Evolutionary conservation across 768 basidiomycete species (phyloP).

Genomic region (Xanthoconium purpureum): DNA sequence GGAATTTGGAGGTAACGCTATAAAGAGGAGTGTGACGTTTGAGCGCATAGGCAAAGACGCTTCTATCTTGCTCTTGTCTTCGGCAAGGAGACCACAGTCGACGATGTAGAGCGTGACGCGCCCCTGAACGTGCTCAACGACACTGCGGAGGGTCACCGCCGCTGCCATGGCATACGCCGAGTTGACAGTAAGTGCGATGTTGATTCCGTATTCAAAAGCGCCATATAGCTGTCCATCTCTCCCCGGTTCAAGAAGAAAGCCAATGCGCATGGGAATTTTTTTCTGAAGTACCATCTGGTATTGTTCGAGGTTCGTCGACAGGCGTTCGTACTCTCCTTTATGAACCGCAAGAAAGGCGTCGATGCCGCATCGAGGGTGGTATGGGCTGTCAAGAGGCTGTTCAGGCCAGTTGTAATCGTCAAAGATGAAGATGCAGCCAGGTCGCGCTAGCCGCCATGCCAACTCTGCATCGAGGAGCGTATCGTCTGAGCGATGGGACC

Average conservation of each 20-base stretch:
- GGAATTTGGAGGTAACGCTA: conserved; percentile 34
- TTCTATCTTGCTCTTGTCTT: conserved; percentile 35
- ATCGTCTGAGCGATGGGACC: conserved; percentile 58
- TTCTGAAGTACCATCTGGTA: conserved; percentile 58
- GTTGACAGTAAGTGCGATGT: conserved; percentile 45
- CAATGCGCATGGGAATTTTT: conserved; percentile 49
- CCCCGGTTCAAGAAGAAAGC: conserved; percentile 35
- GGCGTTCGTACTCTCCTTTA: conserved; percentile 42
- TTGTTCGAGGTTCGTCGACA: conserved; percentile 35
- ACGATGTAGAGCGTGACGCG: conserved; percentile 50
- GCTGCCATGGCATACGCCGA: conserved; percentile 46
- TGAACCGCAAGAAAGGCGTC: conserved; percentile 55
- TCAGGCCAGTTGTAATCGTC: conserved; percentile 57
- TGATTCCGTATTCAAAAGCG: conserved; percentile 44
- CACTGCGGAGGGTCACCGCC: conserved; percentile 46
- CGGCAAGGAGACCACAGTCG: conserved; percentile 41
- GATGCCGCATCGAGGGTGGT: conserved; percentile 56
- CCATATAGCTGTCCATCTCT: conserved; percentile 1
- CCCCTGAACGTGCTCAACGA: conserved; percentile 33
- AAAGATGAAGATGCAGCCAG: conserved; percentile 51
- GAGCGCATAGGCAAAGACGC: conserved; percentile 25
- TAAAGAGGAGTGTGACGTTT: conserved; percentile 42
- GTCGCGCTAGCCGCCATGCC: conserved; percentile 51
- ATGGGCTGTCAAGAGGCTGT: conserved; percentile 45
- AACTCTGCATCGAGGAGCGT: conserved; percentile 61